Conservation (phyloP, 139 green algal genomes). For the Closterium sp. region DNA sequence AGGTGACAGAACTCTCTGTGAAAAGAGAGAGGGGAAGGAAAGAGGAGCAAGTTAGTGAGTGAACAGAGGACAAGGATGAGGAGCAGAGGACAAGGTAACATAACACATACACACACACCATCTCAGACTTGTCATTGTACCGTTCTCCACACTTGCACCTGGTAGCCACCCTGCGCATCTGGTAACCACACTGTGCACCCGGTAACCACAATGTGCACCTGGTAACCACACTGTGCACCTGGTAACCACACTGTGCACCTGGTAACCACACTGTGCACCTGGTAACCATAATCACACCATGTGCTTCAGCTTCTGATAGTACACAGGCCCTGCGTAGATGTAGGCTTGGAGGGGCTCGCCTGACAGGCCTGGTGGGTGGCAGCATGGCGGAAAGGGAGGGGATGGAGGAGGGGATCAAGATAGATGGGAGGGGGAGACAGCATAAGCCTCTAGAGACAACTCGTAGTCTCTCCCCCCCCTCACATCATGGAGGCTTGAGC, state of each 20-base stretch:
- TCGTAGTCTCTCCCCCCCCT: no score
- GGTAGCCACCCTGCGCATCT: no score
- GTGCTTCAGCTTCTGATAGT: constrained; percentile 99
- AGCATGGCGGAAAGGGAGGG: neutral
- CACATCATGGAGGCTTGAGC: no score
- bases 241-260: neutral
- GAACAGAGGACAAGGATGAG: no score
- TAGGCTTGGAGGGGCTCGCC: constrained; percentile 89
- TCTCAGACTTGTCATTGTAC: no score
- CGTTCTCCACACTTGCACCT: no score
- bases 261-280: neutral
- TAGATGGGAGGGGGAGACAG: neutral
- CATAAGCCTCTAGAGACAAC: no score
- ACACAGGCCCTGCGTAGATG: constrained; percentile 99
- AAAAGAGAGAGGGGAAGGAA: neutral
- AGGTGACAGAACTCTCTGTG: neutral
- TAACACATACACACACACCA: no score
- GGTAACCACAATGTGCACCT: no score
- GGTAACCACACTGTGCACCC: no score
- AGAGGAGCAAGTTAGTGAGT: no score
- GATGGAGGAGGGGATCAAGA: neutral
- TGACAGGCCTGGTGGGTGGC: constrained; percentile 69
- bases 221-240: neutral
- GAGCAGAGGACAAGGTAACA: no score
- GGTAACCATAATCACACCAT: constrained; percentile 69